Evolutionary conservation across 1,139 yeast genomes (phyloP).

Genomic region (Magnusiomyces magnusii): DNA sequence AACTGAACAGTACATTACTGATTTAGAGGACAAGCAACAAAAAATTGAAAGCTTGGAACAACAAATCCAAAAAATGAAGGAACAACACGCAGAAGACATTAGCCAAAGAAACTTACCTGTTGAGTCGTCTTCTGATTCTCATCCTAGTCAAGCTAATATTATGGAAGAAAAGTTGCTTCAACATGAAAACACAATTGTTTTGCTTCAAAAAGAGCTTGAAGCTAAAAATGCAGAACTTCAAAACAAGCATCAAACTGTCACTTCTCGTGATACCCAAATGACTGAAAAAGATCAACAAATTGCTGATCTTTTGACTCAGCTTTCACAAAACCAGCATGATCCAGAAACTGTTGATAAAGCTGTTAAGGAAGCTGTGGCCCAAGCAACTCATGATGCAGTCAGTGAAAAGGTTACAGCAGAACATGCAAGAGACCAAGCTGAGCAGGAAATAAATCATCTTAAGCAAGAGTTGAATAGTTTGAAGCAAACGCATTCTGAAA

Average conservation of each 20-base stretch:
- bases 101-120: slow-evolving; percentile 19
- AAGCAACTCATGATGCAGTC: too few species aligned
- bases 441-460: background rate
- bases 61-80: slow-evolving; percentile 16
- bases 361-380: background rate
- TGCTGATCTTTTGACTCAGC: slow-evolving; percentile 1
- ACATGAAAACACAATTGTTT: slow-evolving; percentile 2
- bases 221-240: background rate
- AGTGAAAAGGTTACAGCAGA: too few species aligned
- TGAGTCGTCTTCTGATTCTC: slow-evolving; percentile 16
- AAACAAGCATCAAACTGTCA: background rate
- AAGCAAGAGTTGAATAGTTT: background rate
- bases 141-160: background rate
- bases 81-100: slow-evolving; percentile 17
- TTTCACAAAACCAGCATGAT: background rate
- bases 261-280: background rate
- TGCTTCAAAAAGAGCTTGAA: slow-evolving; percentile 10
- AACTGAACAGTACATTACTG: slow-evolving; percentile 9
- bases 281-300: background rate
- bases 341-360: background rate
- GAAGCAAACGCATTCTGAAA: background rate
- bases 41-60: slow-evolving; percentile 9
- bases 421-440: background rate
- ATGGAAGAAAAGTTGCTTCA: background rate
- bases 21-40: slow-evolving; percentile 14